Conservation (phyloP, 164 flowering plant species). For the Vitis amurensis region DNA sequence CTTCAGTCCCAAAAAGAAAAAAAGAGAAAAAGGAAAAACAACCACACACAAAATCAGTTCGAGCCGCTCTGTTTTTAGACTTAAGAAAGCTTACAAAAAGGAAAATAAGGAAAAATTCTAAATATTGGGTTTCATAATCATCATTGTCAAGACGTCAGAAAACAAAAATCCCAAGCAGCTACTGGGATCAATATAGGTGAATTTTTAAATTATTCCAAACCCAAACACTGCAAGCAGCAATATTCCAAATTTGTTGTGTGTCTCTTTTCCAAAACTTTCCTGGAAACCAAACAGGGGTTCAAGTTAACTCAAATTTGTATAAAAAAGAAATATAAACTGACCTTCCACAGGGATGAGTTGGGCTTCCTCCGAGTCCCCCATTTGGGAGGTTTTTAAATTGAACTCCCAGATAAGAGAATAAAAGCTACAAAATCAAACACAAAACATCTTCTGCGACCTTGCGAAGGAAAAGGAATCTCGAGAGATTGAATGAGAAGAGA, state of each 20-base stretch:
- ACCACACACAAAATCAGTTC: too few species aligned
- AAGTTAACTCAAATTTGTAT: not conserved
- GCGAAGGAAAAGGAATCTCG: not conserved
- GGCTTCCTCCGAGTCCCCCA: not conserved
- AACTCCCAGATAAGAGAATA: not conserved
- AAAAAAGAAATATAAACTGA: not conserved
- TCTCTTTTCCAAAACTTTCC: not conserved
- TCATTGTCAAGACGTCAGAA: too few species aligned
- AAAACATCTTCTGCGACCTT: not conserved
- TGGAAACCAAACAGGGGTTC: not conserved
- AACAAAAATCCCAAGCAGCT: too few species aligned
- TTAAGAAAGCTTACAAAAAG: too few species aligned
- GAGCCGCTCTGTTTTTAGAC: too few species aligned
- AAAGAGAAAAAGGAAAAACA: not conserved
- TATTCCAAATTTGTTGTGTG: too few species aligned
- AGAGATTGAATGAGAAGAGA: constrained; percentile 5
- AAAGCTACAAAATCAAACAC: not conserved
- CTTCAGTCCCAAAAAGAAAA: not conserved
- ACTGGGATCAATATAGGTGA: too few species aligned
- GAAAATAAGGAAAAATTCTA: not conserved
- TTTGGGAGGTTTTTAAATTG: too few species aligned
- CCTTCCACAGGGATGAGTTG: constrained; percentile 23
- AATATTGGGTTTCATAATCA: not conserved
- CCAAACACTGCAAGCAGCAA: too few species aligned
- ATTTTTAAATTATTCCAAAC: too few species aligned